Evolutionary conservation across 2,329 filamentous ascomycete species (phyloP), one percentile per base, ranked within the genome.

Genomic region (Trichoderma endophyticum): DNA sequence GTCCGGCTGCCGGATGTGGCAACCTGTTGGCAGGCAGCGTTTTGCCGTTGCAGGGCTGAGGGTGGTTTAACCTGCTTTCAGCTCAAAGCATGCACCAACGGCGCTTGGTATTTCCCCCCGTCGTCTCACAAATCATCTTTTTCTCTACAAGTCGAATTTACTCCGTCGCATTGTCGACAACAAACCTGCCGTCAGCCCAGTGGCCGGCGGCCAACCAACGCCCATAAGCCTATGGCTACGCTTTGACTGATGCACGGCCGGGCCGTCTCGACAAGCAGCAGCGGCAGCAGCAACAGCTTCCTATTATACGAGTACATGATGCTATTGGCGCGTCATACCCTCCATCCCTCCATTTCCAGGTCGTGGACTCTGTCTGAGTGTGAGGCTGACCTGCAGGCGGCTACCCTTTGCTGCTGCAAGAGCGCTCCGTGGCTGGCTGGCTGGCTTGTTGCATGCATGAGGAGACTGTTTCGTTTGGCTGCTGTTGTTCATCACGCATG

Each of bases 91-190:
- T 26, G 57, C 14, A 39, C 57, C 59, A 43, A 70, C 59, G n/a
- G 57, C 30, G 68, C 21, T 63, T 30, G 59, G 36, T 11, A 12
- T 59, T n/a, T 24, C 48, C 18, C 36, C 36, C 32, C 51, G 34
- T 28, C 68, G 34, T 64, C 68, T 70, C 68, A 70, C 60, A 70
- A 39, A 70, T 70, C 59, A 70, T 64, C 59, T 43, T 69, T 18
- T 66, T 36, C 21, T 36, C 34, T 36, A 30, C 48, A 61, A 56
- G 59, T 51, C 60, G 28, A 32, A 28, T 57, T 43, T 7, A 3
- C 15, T 43, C 64, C 32, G 51, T 21, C 51, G 24, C 15, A 59
- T 30, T 43, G n/a, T 67, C 51, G 51, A 39, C 36, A 24, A 57
- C 28, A 26, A 14, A 39, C 51, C 51, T 43, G 64, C 32, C 7